These are phyloP conservation scores for Auricularia cornea DNA, from an alignment of 768 basidiomycete species.

Conservation along the genomic window DNA sequence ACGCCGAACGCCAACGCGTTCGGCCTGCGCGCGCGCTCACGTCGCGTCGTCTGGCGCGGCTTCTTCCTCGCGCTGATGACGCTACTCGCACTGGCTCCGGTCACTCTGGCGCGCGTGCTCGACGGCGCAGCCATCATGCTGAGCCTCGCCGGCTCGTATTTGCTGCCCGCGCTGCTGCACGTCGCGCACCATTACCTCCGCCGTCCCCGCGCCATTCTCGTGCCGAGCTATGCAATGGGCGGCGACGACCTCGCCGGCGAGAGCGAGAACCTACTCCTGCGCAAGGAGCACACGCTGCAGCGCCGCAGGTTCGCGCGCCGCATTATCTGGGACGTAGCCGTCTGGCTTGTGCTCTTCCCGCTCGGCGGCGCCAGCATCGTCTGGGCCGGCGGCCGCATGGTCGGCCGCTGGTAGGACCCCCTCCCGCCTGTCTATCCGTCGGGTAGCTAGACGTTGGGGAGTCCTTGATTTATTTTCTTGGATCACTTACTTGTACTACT, in stretches of 20 bases:
- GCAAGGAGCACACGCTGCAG: constrained; percentile 83
- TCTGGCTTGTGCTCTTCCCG: constrained; percentile 64
- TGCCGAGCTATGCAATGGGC: constrained; percentile 26
- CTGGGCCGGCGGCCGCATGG: constrained; percentile 50
- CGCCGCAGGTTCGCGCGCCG: constrained; percentile 60
- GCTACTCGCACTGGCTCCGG: background rate
- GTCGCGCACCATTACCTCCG: constrained; percentile 78
- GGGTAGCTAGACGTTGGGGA: too few relatives aligned
- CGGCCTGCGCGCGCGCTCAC: constrained; percentile 40
- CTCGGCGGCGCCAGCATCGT: constrained; percentile 45
- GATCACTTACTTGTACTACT: too few relatives aligned
- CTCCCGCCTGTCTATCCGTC: too few relatives aligned
- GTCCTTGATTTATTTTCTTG: too few relatives aligned
- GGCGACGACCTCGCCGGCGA: constrained; percentile 47
- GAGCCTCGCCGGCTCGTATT: background rate
- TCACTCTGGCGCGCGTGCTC: background rate
- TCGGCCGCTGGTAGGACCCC: constrained; percentile 44
- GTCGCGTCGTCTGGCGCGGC: constrained; percentile 26
- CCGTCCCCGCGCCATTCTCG: constrained; percentile 74
- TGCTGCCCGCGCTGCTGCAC: constrained; percentile 55
- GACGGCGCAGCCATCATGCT: background rate
- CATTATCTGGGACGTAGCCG: constrained; percentile 75
- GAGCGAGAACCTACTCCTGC: constrained; percentile 50
- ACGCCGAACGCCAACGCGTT: constrained; percentile 31
- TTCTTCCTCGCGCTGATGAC: constrained; percentile 54